These are phyloP conservation scores for Albugo laibachii DNA, from an alignment of 352 stramenopile species.

Conservation along the genomic window DNA sequence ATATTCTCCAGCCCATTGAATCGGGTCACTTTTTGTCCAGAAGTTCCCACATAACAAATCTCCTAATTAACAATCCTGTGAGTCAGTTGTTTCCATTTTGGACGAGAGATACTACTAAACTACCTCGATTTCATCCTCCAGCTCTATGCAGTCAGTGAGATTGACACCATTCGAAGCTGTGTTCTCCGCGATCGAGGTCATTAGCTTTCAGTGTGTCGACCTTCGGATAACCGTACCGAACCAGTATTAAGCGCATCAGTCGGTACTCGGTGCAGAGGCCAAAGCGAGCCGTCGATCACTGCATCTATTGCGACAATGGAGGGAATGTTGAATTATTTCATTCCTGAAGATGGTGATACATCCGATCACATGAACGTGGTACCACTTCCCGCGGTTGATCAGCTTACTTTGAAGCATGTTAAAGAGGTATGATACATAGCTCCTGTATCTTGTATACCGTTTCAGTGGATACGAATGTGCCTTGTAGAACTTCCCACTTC, in stretches of 20 bases:
- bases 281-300: not conserved
- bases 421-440: conserved; percentile 31
- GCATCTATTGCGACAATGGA: conserved; percentile 23
- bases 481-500: conserved; percentile 42
- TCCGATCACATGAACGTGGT: conserved; percentile 74
- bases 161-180: conserved; percentile 9
- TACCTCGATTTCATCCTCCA: conserved; percentile 24
- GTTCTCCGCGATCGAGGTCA: not conserved
- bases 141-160: conserved; percentile 60
- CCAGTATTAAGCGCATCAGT: not conserved
- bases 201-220: not conserved
- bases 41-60: conserved; percentile 67
- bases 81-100: not conserved
- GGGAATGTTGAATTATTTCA: conserved; percentile 77
- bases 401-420: conserved; percentile 49
- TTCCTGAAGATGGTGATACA: conserved; percentile 69
- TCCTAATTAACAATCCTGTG: conserved; percentile 12
- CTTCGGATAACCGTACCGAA: not conserved
- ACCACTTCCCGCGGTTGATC: conserved; percentile 52
- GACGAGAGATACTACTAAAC: not conserved
- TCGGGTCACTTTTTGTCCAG: conserved; percentile 52
- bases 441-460: not conserved
- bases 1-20: conserved; percentile 37
- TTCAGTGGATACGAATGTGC: not conserved
- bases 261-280: no score